A percentile compares a stretch with the other conserved stretches of the same genome.
phyloP scores from a whole-genome alignment of 2,329 filamentous ascomycete species.

The Herpotrichia juniperi region DNA sequence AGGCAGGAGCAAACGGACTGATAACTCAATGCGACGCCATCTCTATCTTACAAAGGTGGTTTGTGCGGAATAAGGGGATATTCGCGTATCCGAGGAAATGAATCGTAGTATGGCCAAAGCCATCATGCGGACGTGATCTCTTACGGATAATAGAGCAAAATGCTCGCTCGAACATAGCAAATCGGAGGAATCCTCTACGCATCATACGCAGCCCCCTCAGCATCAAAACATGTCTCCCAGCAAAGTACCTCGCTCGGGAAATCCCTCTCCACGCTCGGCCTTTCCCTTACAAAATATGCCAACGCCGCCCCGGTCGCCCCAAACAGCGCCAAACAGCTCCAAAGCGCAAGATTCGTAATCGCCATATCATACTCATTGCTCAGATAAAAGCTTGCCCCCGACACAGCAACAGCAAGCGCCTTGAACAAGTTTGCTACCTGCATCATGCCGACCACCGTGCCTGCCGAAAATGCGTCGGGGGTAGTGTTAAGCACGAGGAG shows the following conservation, averaged over 20 bases:
- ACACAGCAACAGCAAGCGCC: slow-evolving; percentile 54
- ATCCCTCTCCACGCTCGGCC: slow-evolving; percentile 52
- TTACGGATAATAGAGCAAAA: too few relatives aligned
- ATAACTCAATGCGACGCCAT: too few relatives aligned
- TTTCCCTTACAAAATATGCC: slow-evolving; percentile 53
- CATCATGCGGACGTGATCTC: too few relatives aligned
- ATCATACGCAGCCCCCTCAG: slow-evolving; percentile 24
- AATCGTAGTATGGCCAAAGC: too few relatives aligned
- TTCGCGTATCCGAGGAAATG: too few relatives aligned
- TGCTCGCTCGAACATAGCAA: too few relatives aligned
- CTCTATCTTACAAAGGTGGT: too few relatives aligned
- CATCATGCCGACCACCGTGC: slow-evolving; percentile 56
- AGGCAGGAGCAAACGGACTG: neutral
- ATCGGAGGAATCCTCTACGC: too few relatives aligned
- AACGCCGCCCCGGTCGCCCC: slow-evolving; percentile 50
- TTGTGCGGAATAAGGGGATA: too few relatives aligned
- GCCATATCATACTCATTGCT: slow-evolving; percentile 52
- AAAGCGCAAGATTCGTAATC: slow-evolving; percentile 52
- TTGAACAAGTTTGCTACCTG: slow-evolving; percentile 55
- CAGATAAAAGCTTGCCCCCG: slow-evolving; percentile 53
- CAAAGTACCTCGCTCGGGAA: slow-evolving; percentile 49
- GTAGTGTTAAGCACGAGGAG: slow-evolving; percentile 56
- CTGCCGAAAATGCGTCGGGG: slow-evolving; percentile 54
- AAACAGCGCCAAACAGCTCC: slow-evolving; percentile 50
- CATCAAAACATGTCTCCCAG: slow-evolving; percentile 56